Base-by-base conservation (phyloP, 805 yeast genomes). In the Lachancea mirantina region DNA sequence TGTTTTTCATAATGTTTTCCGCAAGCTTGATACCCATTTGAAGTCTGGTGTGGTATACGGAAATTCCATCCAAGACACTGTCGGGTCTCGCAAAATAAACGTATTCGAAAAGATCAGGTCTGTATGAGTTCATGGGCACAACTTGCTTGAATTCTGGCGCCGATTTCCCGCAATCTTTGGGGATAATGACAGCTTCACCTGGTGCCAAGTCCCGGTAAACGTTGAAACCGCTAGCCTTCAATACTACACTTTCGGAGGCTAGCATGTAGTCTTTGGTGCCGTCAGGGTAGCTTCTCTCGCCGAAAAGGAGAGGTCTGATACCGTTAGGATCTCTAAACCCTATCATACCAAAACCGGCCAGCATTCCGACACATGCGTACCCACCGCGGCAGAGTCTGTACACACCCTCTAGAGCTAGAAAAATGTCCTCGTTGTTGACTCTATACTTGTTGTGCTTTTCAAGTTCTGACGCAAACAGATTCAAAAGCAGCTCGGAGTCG, bases 11-110 rank as follows among this genome's bases (percentile, higher is more conserved):
- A 42, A 92, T 80, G 50, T 76, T 81, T 32, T 70, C 63, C 4
- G 97, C 98, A 36, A 92, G 69, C 55, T 82, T 82, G 41, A 71
- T 77, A 49, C 98, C 98, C 98, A 92, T 92, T 42, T 76, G 85
- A 41, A 92, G 70, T 58, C 97, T 78, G 21, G 95, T 79, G 48
- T 88, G 77, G 61, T 92, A 92, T 14, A 92, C 97, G 11, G 95
- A 82, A 28, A 92, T 82, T n/a, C 97, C 98, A 59, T 92, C 98
- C 41, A 88, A 62, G 18, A 92, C 95, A 25, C 94, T 80, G 57
- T 92, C 98, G 0, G 97, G 96, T 56, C 98, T 77, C 11, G 98
- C 97, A 67, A 92, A 92, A 63, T 92, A 92, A 28, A 92, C 98
- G 57, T 88, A 92, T 62, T 92, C 98, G 50, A 92, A 92, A 42